Conservation (phyloP, 768 basidiomycete species). For the Suillus ampliporus region DNA sequence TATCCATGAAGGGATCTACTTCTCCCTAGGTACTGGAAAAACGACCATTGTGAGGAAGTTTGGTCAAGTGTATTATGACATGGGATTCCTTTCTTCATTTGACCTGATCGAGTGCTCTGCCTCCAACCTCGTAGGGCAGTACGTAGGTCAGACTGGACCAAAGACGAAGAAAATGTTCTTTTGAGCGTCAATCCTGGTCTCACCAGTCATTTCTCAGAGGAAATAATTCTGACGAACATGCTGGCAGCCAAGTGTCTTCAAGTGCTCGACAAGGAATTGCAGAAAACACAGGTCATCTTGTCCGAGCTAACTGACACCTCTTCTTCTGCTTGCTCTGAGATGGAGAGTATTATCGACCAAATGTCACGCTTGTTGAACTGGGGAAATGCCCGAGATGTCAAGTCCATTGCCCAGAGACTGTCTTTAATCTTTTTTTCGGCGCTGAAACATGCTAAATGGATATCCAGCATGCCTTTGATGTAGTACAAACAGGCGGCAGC, state of each 20-base stretch:
- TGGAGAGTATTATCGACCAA: conserved; percentile 45
- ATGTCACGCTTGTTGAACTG: conserved; percentile 57
- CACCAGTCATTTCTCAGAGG: conserved; percentile 70
- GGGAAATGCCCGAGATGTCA: conserved; percentile 75
- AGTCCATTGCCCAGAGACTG: conserved; percentile 57
- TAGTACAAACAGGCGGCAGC: conserved; percentile 37
- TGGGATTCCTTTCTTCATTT: conserved; percentile 55
- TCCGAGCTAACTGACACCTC: conserved; percentile 41
- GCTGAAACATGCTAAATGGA: background rate
- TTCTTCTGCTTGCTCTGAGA: conserved; percentile 36
- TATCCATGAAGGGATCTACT: background rate
- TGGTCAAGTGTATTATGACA: conserved; percentile 66
- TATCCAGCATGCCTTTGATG: conserved; percentile 40
- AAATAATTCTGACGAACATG: conserved; percentile 61
- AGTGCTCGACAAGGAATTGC: conserved; percentile 53
- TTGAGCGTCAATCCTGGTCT: conserved; percentile 65
- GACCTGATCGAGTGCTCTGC: conserved; percentile 75
- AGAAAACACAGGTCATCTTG: conserved; percentile 47
- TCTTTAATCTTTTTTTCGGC: conserved; percentile 18
- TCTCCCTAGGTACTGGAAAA: conserved; percentile 61
- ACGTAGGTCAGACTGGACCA: conserved; percentile 74
- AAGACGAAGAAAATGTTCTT: conserved; percentile 65
- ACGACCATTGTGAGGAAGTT: conserved; percentile 68
- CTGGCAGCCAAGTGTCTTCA: conserved; percentile 52
- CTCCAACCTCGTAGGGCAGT: conserved; percentile 71